These are phyloP conservation scores for Stipa capillata DNA, from an alignment of 176 grass and related monocot genomes.

Conservation along the genomic window DNA sequence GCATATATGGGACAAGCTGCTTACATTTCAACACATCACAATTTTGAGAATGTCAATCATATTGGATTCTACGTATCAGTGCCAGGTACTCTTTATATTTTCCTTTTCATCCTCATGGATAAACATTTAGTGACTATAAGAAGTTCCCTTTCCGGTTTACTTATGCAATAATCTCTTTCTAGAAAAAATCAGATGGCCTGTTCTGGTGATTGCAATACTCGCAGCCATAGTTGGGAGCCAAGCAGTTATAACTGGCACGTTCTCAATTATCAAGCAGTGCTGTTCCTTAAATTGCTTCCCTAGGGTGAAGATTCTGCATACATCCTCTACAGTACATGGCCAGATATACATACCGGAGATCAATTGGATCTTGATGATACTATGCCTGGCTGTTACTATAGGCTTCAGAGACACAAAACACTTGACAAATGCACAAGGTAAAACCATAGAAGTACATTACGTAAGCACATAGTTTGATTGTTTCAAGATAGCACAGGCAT, in stretches of 20 bases:
- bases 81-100: slow-evolving; percentile 54
- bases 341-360: slow-evolving; percentile 98
- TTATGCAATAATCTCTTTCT: slow-evolving; percentile 31
- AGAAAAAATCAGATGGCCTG: slow-evolving; percentile 96
- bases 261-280: slow-evolving; percentile 95
- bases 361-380: slow-evolving; percentile 90
- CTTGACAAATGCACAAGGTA: slow-evolving; percentile 82
- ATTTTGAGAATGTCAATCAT: slow-evolving; percentile 46
- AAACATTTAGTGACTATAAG: background rate
- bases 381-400: slow-evolving; percentile 78
- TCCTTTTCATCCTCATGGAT: background rate
- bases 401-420: slow-evolving; percentile 85
- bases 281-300: slow-evolving; percentile 78
- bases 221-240: slow-evolving; percentile 77
- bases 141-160: background rate
- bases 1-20: slow-evolving; percentile 98
- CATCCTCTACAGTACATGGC: slow-evolving; percentile 70
- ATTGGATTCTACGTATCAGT: slow-evolving; percentile 98
- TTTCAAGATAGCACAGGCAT: no score
- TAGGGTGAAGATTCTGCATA: slow-evolving; percentile 86
- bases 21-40: slow-evolving; percentile 85
- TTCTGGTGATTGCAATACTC: slow-evolving; percentile 78
- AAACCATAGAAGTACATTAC: background rate
- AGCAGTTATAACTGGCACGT: slow-evolving; percentile 87
- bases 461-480: background rate